These are phyloP conservation scores for Onygenales sp. DNA, from an alignment of 2,329 filamentous ascomycete species.

Conservation along the genomic window DNA sequence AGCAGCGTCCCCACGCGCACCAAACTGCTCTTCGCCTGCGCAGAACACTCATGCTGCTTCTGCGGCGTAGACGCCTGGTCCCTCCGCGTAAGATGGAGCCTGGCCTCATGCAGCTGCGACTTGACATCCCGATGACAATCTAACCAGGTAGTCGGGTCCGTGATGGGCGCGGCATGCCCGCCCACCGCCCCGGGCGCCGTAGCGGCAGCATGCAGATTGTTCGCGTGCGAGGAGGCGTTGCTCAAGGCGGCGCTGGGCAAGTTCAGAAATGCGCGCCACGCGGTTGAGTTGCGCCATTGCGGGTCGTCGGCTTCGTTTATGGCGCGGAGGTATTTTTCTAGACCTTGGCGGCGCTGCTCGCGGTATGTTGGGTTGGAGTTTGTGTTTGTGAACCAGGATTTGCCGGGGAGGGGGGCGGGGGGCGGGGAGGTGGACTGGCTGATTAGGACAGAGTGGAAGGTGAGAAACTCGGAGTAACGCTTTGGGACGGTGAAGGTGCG, in stretches of 20 bases:
- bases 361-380: slow-evolving; percentile 46
- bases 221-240: slow-evolving; percentile 18
- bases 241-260: slow-evolving; percentile 37
- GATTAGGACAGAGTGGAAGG: slow-evolving; percentile 44
- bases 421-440: slow-evolving; percentile 43
- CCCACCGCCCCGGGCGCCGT: slow-evolving; percentile 27
- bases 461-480: slow-evolving; percentile 55
- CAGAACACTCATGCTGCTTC: slow-evolving; percentile 53
- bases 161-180: slow-evolving; percentile 27
- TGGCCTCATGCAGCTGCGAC: slow-evolving; percentile 49
- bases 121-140: slow-evolving; percentile 53
- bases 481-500: slow-evolving; percentile 50
- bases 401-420: slow-evolving; percentile 46
- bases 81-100: slow-evolving; percentile 48
- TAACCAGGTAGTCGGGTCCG: slow-evolving; percentile 51
- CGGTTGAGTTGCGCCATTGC: slow-evolving; percentile 48
- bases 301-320: slow-evolving; percentile 48
- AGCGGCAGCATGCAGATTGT: slow-evolving; percentile 32
- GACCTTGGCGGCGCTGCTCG: slow-evolving; percentile 45
- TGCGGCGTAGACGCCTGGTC: slow-evolving; percentile 51
- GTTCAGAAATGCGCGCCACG: slow-evolving; percentile 51
- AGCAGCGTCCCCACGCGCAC: slow-evolving; percentile 48
- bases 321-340: slow-evolving; percentile 50
- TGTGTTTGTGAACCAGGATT: slow-evolving; percentile 53
- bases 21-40: slow-evolving; percentile 51